These are phyloP conservation scores for Acanthamoeba sp. DNA, from an alignment of 208 protist genomes.

Conservation along the genomic window DNA sequence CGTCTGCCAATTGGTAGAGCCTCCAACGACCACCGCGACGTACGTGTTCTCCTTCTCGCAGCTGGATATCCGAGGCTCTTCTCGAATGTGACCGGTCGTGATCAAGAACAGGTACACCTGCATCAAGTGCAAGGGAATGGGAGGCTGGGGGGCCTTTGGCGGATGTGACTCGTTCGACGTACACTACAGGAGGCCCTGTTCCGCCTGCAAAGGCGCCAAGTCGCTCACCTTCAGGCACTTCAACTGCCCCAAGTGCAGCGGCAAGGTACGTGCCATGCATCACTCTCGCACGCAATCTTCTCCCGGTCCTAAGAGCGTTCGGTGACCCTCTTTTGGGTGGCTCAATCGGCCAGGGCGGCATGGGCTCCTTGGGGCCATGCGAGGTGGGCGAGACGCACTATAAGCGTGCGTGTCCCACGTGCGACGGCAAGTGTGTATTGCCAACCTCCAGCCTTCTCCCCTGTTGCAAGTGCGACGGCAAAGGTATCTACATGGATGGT, in stretches of 20 bases:
- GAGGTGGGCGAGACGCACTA: slow-evolving; percentile 18
- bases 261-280: not conserved
- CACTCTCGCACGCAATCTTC: not conserved
- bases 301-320: not conserved
- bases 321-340: not conserved
- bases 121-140: slow-evolving; percentile 57
- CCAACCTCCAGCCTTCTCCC: not conserved
- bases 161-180: not conserved
- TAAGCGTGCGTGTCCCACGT: slow-evolving; percentile 30
- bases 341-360: slow-evolving; percentile 54
- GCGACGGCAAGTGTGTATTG: slow-evolving; percentile 26
- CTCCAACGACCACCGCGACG: not conserved
- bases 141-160: slow-evolving; percentile 60
- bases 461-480: slow-evolving; percentile 24
- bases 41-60: too few species aligned
- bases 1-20: too few species aligned
- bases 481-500: not conserved
- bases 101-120: not conserved
- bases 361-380: slow-evolving; percentile 33
- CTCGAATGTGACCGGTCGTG: not conserved
- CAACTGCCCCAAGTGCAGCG: slow-evolving; percentile 22
- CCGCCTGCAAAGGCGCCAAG: slow-evolving; percentile 35
- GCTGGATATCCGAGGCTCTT: not conserved
- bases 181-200: slow-evolving; percentile 59
- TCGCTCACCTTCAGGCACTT: not conserved